A percentile compares a stretch with the other conserved stretches of the same genome.
These are phyloP conservation scores for Caryopteris hybrid DNA, from an alignment of 305 asterid species.

Conservation along the genomic window DNA sequence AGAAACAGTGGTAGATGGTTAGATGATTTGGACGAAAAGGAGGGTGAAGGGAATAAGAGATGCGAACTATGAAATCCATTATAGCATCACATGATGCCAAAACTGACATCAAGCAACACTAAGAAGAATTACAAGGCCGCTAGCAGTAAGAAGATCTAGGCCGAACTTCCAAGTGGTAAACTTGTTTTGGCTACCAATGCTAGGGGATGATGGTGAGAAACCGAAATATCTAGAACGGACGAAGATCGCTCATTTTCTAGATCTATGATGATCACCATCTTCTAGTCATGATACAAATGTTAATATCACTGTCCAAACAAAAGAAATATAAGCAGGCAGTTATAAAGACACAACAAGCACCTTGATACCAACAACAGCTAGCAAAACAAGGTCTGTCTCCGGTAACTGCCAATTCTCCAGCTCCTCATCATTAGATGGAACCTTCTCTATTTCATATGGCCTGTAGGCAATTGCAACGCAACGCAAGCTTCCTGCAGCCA, in stretches of 20 bases:
- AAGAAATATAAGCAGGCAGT: constrained; percentile 4
- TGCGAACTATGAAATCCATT: neutral
- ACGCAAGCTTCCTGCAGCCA: constrained; percentile 83
- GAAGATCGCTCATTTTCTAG: neutral
- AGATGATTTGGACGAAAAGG: neutral
- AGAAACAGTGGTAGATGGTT: neutral
- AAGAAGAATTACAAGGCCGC: neutral
- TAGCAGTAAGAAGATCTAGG: neutral
- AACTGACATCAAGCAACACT: neutral
- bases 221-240: neutral
- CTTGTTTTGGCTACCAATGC: neutral
- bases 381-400: constrained; percentile 70
- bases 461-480: constrained; percentile 89
- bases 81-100: neutral
- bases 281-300: neutral
- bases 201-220: neutral
- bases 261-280: neutral
- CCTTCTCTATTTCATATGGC: constrained; percentile 36
- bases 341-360: constrained; percentile 27
- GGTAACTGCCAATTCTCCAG: constrained; percentile 75
- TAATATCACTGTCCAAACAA: neutral
- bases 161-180: neutral
- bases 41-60: neutral
- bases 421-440: constrained; percentile 71
- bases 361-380: constrained; percentile 94